These are phyloP conservation scores for Lichtheimia ramosa DNA, from an alignment of 371 early-diverging fungal species.

Conservation along the genomic window DNA sequence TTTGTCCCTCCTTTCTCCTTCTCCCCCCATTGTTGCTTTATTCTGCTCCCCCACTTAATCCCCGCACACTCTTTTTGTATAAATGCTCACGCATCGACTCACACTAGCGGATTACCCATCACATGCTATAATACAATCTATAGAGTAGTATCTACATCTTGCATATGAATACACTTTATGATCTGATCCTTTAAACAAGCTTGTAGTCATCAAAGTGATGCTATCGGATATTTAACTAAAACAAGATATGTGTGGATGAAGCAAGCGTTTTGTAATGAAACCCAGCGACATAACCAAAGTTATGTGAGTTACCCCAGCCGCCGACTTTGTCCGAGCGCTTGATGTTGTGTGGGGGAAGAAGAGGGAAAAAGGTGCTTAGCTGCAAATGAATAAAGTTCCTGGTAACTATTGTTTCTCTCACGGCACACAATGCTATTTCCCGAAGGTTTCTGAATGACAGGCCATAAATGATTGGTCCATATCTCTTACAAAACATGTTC, in stretches of 20 bases:
- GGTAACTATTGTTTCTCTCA: constrained; percentile 5
- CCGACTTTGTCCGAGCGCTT: constrained; percentile 10
- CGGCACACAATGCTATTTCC: not conserved
- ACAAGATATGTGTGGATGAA: not conserved
- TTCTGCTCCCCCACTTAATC: not conserved
- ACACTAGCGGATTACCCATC: not conserved
- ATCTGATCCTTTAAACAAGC: not conserved
- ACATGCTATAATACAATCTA: not conserved
- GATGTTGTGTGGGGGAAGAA: constrained; percentile 5
- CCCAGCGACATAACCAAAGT: not conserved
- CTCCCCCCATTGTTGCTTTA: not conserved
- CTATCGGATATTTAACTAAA: constrained; percentile 11
- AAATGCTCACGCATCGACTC: not conserved
- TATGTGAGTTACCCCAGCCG: not conserved
- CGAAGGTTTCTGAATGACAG: constrained; percentile 1
- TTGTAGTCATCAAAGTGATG: not conserved
- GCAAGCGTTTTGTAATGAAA: not conserved
- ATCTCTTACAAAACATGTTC: constrained; percentile 7
- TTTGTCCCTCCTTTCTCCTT: not conserved
- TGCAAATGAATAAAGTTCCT: constrained; percentile 6
- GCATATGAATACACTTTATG: not conserved
- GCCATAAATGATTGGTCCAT: constrained; percentile 5
- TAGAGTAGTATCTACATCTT: not conserved
- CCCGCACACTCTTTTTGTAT: not conserved
- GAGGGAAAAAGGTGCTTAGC: not conserved